These are phyloP conservation scores for Colletotrichum tamarilloi DNA, from an alignment of 2,329 filamentous ascomycete genomes.

Conservation along the genomic window DNA sequence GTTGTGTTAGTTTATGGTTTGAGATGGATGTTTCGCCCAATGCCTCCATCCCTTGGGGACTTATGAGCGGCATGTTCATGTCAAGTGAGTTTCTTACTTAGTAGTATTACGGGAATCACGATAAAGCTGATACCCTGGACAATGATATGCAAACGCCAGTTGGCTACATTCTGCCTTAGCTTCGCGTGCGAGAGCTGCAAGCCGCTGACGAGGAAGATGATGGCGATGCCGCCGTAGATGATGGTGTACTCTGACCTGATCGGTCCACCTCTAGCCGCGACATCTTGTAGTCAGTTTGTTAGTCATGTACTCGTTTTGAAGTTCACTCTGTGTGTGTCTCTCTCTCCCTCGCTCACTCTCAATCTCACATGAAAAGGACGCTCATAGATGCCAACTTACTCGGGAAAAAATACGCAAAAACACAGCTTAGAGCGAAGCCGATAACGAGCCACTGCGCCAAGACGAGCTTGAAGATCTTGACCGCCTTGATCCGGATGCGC, in stretches of 20 bases:
- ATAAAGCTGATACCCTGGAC: constrained; percentile 76
- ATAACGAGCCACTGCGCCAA: constrained; percentile 74
- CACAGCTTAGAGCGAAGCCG: constrained; percentile 65
- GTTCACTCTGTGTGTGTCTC: neutral
- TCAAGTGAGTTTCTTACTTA: constrained; percentile 52
- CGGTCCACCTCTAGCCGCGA: constrained; percentile 59
- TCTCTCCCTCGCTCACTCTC: too few species aligned
- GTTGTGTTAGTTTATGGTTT: neutral
- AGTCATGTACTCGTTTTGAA: neutral
- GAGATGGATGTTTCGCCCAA: neutral
- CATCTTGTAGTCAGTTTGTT: constrained; percentile 41
- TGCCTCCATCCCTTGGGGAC: too few species aligned
- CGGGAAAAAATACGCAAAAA: constrained; percentile 58
- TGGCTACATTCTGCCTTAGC: constrained; percentile 68
- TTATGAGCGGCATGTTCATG: too few species aligned
- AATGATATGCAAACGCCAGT: constrained; percentile 75
- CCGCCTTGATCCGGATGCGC: constrained; percentile 1
- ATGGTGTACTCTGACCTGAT: constrained; percentile 69
- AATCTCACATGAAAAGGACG: too few species aligned
- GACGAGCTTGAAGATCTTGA: constrained; percentile 46
- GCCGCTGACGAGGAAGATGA: constrained; percentile 79
- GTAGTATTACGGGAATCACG: constrained; percentile 71
- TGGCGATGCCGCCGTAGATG: constrained; percentile 74
- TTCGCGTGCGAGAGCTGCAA: constrained; percentile 74
- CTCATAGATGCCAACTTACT: constrained; percentile 44